A percentile compares a stretch with the other conserved stretches of the same genome.
Evolutionary conservation across 2,329 filamentous ascomycete genomes (phyloP).

Genomic region (Trichoderma asperellum): DNA sequence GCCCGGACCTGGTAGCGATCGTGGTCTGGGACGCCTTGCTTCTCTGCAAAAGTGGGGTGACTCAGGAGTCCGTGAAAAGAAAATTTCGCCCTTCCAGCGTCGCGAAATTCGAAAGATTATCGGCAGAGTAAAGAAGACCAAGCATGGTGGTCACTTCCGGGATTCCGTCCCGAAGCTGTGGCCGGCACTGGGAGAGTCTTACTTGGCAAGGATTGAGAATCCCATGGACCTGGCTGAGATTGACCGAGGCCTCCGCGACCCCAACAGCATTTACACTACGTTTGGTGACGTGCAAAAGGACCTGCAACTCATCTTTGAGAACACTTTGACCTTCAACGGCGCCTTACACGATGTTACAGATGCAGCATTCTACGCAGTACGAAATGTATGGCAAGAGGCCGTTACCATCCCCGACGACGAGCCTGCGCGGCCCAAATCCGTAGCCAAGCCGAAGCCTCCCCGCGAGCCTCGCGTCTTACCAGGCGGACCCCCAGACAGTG

Average conservation of each 20-base stretch:
- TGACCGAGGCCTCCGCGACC: constrained; percentile 75
- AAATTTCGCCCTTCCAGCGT: constrained; percentile 62
- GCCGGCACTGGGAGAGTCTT: constrained; percentile 75
- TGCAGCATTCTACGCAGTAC: constrained; percentile 58
- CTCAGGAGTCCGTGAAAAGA: constrained; percentile 48
- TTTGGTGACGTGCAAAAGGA: constrained; percentile 76
- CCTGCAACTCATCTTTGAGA: constrained; percentile 76
- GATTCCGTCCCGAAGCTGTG: constrained; percentile 77
- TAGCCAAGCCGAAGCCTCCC: constrained; percentile 46
- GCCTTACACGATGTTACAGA: constrained; percentile 71
- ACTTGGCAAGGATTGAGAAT: constrained; percentile 67
- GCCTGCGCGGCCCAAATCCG: constrained; percentile 59
- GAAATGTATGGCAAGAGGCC: constrained; percentile 55
- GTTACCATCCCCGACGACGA: constrained; percentile 55
- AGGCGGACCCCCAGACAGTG: constrained; percentile 23
- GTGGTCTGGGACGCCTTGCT: constrained; percentile 33
- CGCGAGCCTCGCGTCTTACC: constrained; percentile 41
- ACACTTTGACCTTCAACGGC: constrained; percentile 83
- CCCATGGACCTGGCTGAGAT: constrained; percentile 87
- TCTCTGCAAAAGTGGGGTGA: constrained; percentile 48
- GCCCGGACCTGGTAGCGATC: constrained; percentile 31
- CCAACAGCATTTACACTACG: constrained; percentile 61
- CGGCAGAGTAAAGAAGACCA: constrained; percentile 82
- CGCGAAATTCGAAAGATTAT: constrained; percentile 68
- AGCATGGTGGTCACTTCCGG: constrained; percentile 75